Evolutionary conservation across 1,139 yeast species (phyloP), one percentile per base, ranked within the genome.

Genomic region (Geotrichum cucujoidarum): DNA sequence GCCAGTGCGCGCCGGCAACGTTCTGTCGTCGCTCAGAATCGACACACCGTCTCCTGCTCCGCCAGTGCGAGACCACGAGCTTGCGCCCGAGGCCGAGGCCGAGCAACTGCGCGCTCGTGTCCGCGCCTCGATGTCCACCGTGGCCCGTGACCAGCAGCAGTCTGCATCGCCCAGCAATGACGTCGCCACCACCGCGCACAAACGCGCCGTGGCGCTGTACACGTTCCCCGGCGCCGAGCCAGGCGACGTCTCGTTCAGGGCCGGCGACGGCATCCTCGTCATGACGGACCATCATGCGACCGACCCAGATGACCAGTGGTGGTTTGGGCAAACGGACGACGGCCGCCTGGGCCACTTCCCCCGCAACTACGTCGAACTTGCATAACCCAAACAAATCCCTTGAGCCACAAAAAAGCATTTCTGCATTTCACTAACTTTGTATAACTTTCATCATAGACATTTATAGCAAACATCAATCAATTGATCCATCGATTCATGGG

Each of bases 291-390:
- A n/a, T n/a, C 64, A 61, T 20, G 66, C 69, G 0, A 65, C 64
- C 18, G 67, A 57, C 33, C 55, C 56, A 16, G 74, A 69, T 34
- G 74, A 73, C 4, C 64, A 67, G 27, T 81, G 87, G 87, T 81
- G 85, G 84, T 72, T 71, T 52, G 87, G 86, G 1, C 72, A 72
- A 56, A 55, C 72, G 39, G 36, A 49, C 5, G 66, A 71, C 41
- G 82, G 78, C 0, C 55, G 62, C 21, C 53, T 62, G 22, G 88
- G 87, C 0, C 54, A 69, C 17, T 78, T 81, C 56, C 87, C 88
- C 1, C 59, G 68, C 4, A 80, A 77, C 59, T 79, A 80, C 57
- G 80, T 78, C 6, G 27, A 6, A 24, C 27, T 24, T n/a, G n/a
- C n/a, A n/a, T n/a, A n/a, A n/a, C n/a, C n/a, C n/a, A n/a, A n/a